A percentile compares a stretch with the other conserved stretches of the same genome.
Conservation (phyloP, 1,139 yeast genomes). For the Suhomyces panamericanus region DNA sequence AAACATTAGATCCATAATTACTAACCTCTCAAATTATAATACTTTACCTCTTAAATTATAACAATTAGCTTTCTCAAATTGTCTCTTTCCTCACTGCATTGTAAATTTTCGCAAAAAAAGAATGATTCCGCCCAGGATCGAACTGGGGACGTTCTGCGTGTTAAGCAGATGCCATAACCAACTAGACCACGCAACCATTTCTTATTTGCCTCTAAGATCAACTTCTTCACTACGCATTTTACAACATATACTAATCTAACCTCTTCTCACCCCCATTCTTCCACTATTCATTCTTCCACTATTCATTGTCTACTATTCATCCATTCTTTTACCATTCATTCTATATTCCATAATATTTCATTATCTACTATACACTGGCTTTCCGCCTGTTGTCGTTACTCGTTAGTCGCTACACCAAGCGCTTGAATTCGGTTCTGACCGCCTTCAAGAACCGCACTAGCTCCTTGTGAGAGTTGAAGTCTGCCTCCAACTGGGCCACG, state of each 20-base stretch:
- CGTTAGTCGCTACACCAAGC: background rate
- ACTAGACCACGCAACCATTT: slow-evolving; percentile 15
- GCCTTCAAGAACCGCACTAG: slow-evolving; percentile 41
- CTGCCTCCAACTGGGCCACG: slow-evolving; percentile 22
- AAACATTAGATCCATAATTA: no score
- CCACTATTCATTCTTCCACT: no score
- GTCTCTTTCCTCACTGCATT: background rate
- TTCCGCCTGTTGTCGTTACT: slow-evolving; percentile 1
- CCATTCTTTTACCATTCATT: no score
- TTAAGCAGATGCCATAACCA: slow-evolving; percentile 72
- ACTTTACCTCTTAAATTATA: no score
- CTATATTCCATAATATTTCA: background rate
- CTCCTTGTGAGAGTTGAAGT: slow-evolving; percentile 39
- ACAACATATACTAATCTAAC: background rate
- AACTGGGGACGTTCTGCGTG: slow-evolving; percentile 99
- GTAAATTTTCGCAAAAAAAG: slow-evolving; percentile 6
- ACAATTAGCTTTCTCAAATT: no score
- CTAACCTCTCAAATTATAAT: no score
- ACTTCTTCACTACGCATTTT: no score
- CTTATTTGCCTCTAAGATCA: background rate
- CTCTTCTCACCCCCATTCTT: background rate
- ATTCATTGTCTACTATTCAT: no score
- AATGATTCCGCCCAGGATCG: slow-evolving; percentile 99
- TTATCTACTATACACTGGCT: background rate
- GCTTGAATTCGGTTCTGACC: slow-evolving; percentile 25